phyloP scores from a whole-genome alignment of 148 eudicot species.

The Silene conica region DNA sequence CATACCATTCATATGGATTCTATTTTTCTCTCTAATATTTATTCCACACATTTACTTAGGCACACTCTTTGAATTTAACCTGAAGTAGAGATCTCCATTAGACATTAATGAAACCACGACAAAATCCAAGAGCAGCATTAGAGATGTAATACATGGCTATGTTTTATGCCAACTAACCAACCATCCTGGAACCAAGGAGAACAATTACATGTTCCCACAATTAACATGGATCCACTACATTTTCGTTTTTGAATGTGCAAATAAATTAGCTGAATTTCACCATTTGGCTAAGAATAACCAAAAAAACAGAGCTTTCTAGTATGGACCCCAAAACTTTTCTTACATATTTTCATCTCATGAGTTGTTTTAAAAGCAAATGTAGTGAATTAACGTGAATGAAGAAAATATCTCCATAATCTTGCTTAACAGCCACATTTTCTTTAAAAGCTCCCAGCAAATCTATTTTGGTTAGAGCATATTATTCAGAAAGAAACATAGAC shows the following conservation, averaged over 20 bases:
- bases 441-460: neutral
- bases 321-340: neutral
- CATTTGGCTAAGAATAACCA: neutral
- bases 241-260: no score
- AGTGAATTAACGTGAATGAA: neutral
- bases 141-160: neutral
- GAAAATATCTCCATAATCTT: neutral
- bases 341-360: neutral
- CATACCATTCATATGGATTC: neutral
- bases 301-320: neutral
- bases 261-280: neutral
- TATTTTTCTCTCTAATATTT: neutral
- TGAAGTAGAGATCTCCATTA: neutral
- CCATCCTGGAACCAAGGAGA: neutral
- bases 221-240: no score
- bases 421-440: neutral
- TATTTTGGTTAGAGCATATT: neutral
- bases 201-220: neutral
- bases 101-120: neutral
- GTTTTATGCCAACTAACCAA: neutral
- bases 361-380: neutral
- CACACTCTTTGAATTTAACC: neutral
- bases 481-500: constrained; percentile 29
- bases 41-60: neutral
- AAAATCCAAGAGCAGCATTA: neutral